phyloP scores from a whole-genome alignment of 192 early-diverging fungal species.

The Backusella westeae region DNA sequence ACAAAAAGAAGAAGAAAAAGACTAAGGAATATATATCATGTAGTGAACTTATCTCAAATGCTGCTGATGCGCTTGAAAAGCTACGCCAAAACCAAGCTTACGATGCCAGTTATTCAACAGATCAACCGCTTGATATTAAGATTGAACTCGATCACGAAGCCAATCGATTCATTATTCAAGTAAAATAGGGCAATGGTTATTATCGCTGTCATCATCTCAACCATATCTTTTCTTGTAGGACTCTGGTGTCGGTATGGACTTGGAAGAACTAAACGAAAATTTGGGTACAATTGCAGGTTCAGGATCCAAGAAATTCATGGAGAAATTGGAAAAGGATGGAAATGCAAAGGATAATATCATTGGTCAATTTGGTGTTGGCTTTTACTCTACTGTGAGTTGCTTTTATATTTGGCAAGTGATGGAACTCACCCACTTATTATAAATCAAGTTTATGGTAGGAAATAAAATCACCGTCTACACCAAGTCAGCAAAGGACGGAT shows the following conservation, averaged over 20 bases:
- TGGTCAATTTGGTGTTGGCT: conserved; percentile 87
- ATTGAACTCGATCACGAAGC: conserved; percentile 53
- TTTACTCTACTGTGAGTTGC: conserved; percentile 46
- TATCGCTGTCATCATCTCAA: not conserved
- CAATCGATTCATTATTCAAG: conserved; percentile 53
- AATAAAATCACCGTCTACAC: conserved; percentile 77
- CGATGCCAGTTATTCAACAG: conserved; percentile 36
- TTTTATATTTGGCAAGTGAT: not conserved
- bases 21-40: not conserved
- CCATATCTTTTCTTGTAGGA: conserved; percentile 39
- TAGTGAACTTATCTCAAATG: conserved; percentile 64
- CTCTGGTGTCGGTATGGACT: conserved; percentile 81
- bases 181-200: not conserved
- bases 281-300: conserved; percentile 86
- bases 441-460: conserved; percentile 73
- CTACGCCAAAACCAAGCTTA: conserved; percentile 51
- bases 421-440: conserved; percentile 2
- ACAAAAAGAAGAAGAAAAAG: not conserved
- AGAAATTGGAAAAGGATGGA: conserved; percentile 45
- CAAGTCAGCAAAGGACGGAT: conserved; percentile 57
- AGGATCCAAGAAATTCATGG: conserved; percentile 79
- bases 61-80: conserved; percentile 64
- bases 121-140: conserved; percentile 57
- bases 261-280: conserved; percentile 70
- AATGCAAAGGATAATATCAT: conserved; percentile 65